phyloP scores from a whole-genome alignment of 2,329 filamentous ascomycete species.

The Mycosphaerella sp. region DNA sequence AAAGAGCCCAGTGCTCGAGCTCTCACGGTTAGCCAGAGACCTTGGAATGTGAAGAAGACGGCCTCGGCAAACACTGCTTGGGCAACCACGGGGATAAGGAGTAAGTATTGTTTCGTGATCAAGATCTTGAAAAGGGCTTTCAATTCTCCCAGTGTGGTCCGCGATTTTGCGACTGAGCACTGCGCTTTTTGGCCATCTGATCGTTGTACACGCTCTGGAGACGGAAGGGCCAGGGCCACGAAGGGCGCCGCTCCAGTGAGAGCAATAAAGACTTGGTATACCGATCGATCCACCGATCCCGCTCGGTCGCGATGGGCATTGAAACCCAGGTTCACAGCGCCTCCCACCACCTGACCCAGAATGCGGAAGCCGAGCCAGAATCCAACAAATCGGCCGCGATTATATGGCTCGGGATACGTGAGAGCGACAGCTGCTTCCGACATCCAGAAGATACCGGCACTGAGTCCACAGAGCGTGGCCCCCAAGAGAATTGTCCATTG shows the following conservation, averaged over 20 bases:
- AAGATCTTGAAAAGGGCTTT: constrained; percentile 55
- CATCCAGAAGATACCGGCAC: constrained; percentile 69
- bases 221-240: constrained; percentile 57
- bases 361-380: constrained; percentile 62
- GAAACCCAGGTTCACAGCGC: constrained; percentile 63
- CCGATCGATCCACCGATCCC: constrained; percentile 62
- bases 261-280: constrained; percentile 65
- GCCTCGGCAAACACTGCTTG: constrained; percentile 67
- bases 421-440: constrained; percentile 68
- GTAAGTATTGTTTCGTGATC: constrained; percentile 54
- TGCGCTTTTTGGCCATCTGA: constrained; percentile 59
- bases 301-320: constrained; percentile 53
- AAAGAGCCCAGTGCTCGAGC: constrained; percentile 65
- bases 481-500: constrained; percentile 65
- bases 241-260: constrained; percentile 61
- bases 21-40: constrained; percentile 64
- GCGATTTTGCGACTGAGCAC: constrained; percentile 46
- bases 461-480: constrained; percentile 63
- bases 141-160: constrained; percentile 55
- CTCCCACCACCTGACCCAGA: constrained; percentile 62
- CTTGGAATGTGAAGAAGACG: constrained; percentile 59
- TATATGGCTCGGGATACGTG: constrained; percentile 64
- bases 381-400: constrained; percentile 58
- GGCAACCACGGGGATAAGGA: constrained; percentile 62
- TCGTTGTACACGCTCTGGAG: constrained; percentile 57